Percentiles rank a stretch among this genome's conserved stretches.
Conservation (phyloP, 2,329 filamentous ascomycete genomes). For the Grosmannia penicillata region DNA sequence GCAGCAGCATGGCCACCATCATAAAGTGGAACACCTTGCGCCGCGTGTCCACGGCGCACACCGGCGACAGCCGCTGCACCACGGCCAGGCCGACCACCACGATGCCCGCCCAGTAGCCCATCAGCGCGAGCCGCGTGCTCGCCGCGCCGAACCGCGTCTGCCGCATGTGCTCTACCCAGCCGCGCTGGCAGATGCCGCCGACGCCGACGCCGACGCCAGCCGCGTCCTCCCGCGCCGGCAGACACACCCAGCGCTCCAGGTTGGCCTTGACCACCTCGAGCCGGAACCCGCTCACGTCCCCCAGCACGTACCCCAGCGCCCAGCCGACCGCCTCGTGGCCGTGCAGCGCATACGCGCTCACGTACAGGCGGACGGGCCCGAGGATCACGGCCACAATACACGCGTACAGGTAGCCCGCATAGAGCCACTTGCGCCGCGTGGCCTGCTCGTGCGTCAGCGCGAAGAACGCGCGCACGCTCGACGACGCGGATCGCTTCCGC, state of each 20-base stretch:
- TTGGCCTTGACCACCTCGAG: slow-evolving; percentile 54
- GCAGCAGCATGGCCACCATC: slow-evolving; percentile 93
- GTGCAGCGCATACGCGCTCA: slow-evolving; percentile 50
- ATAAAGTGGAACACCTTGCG: slow-evolving; percentile 97
- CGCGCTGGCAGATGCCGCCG: slow-evolving; percentile 25
- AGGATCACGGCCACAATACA: slow-evolving; percentile 53
- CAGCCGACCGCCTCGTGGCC: slow-evolving; percentile 77
- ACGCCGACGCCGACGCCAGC: not conserved
- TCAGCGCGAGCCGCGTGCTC: slow-evolving; percentile 66
- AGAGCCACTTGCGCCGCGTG: slow-evolving; percentile 62
- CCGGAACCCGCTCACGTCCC: slow-evolving; percentile 58
- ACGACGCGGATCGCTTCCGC: slow-evolving; percentile 48
- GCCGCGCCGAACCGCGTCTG: slow-evolving; percentile 53
- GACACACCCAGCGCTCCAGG: slow-evolving; percentile 59
- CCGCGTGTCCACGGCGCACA: slow-evolving; percentile 86
- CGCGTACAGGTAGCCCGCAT: slow-evolving; percentile 64
- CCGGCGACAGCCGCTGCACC: slow-evolving; percentile 58
- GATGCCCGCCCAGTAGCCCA: slow-evolving; percentile 57
- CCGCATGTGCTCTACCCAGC: slow-evolving; percentile 53
- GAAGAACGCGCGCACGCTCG: slow-evolving; percentile 57
- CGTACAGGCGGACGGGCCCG: slow-evolving; percentile 54
- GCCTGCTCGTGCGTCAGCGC: slow-evolving; percentile 71
- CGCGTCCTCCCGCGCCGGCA: slow-evolving; percentile 34
- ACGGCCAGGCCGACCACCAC: slow-evolving; percentile 56
- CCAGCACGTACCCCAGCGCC: slow-evolving; percentile 81